These are phyloP conservation scores for Russula sp. DNA, from an alignment of 768 basidiomycete genomes.

Conservation along the genomic window DNA sequence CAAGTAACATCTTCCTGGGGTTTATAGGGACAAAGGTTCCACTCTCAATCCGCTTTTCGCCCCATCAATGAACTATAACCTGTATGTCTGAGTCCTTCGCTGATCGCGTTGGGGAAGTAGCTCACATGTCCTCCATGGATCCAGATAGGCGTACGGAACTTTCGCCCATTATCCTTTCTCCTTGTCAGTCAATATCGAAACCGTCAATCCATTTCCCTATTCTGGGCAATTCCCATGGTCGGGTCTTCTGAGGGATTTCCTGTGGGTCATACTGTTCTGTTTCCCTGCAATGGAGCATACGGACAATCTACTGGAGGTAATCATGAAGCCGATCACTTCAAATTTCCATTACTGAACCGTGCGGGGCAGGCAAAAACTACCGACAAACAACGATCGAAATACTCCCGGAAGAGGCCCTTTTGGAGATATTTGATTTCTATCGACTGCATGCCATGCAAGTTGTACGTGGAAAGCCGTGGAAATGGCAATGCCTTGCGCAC, in stretches of 20 bases:
- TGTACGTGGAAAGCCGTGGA: neutral
- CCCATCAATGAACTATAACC: neutral
- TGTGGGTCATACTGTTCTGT: neutral
- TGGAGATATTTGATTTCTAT: neutral
- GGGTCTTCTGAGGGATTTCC: neutral
- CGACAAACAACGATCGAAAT: neutral
- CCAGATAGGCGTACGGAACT: neutral
- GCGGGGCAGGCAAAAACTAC: neutral
- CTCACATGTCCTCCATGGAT: neutral
- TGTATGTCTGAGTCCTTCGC: neutral
- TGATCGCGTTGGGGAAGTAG: neutral
- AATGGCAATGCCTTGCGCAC: neutral
- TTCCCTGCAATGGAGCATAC: neutral
- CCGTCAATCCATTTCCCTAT: neutral
- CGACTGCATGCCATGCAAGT: neutral
- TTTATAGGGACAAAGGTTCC: neutral
- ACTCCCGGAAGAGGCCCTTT: neutral
- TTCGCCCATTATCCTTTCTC: neutral
- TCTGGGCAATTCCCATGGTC: neutral
- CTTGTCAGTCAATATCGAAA: too few species aligned
- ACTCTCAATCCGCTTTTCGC: neutral
- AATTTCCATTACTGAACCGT: neutral
- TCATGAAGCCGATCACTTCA: neutral
- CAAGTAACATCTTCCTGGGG: too few species aligned
- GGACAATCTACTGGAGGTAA: neutral